Evolutionary conservation across 345 rosid genomes (phyloP), one percentile per base, ranked within the genome.

Genomic region (Zanthoxylum bungeanum): DNA sequence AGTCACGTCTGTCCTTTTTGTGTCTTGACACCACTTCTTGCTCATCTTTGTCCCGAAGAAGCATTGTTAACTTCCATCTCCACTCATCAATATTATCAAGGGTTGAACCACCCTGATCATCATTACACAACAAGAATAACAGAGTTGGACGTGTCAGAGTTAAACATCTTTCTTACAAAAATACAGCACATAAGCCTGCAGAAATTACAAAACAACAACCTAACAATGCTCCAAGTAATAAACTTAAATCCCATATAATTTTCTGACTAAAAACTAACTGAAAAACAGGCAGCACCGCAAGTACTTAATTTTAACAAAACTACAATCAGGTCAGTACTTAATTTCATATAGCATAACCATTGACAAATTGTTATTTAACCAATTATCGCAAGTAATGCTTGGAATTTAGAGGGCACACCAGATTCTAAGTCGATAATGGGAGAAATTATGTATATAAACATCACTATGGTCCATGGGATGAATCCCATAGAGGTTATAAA

Each of bases 1-100:
- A 92, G 74, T 95, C 98, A 55, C 99, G 96, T 34, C 99, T 74
- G 78, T 95, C 99, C 84, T 95, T 95, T 75, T 64, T 91, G 77
- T 91, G 98, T 81, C 89, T 89, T 5, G 99, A 89, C 40, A 91
- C 88, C 71, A 92, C 71, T 81, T 95, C 99, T 77, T 86, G 89
- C 73, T 89, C 89, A 51, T 86, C 89, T 74, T 83, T 83, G 73
- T 84, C 86, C 44, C 93, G 88, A 28, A 95, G 87, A 76, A 95
- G 91, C 97, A 85, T 87, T 70, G 93, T 84, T 64, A 95, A 81
- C 80, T 88, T 95, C 78, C 89, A 85, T 68, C 86, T 86, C 99
- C 99, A 95, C 34, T 89, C 93, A 40, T 95, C 96, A 69, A 88
- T 60, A 66, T 92, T 92, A 46, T 92, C 97, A 73, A 82, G 84